These are phyloP conservation scores for Mortierella sp. DNA, from an alignment of 371 early-diverging fungal genomes.

Conservation along the genomic window DNA sequence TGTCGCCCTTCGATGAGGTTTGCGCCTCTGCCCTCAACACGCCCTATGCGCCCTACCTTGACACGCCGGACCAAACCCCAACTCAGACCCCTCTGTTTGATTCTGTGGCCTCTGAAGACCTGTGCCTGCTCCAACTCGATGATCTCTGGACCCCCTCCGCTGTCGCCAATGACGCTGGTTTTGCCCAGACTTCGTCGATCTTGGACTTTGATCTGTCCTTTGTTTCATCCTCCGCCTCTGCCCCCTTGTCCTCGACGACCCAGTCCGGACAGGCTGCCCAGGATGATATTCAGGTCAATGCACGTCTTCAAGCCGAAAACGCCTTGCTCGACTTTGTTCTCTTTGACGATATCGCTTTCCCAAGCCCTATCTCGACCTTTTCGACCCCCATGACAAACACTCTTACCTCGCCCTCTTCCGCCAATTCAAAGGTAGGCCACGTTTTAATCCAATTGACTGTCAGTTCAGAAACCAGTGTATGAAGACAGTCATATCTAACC, in stretches of 20 bases:
- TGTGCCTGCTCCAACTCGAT: constrained; percentile 31
- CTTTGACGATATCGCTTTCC: constrained; percentile 54
- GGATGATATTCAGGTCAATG: constrained; percentile 19
- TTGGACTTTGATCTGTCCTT: constrained; percentile 26
- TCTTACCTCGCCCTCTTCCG: constrained; percentile 36
- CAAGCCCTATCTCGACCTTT: constrained; percentile 53
- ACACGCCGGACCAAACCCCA: constrained; percentile 59
- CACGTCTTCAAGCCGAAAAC: constrained; percentile 58
- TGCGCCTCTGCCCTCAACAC: constrained; percentile 50
- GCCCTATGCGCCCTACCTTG: constrained; percentile 50
- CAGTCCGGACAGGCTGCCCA: constrained; percentile 18
- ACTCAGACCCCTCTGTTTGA: constrained; percentile 52
- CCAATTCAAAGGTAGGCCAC: constrained; percentile 29
- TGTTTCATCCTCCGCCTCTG: constrained; percentile 2
- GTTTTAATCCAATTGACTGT: background rate
- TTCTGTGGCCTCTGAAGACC: constrained; percentile 56
- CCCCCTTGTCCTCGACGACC: constrained; percentile 24
- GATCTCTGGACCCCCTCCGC: constrained; percentile 29
- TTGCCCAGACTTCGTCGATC: constrained; percentile 5
- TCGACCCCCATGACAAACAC: constrained; percentile 38
- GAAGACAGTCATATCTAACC: background rate
- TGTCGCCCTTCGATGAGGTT: constrained; percentile 53
- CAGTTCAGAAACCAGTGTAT: no score
- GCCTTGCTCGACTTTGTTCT: constrained; percentile 59
- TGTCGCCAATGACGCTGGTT: constrained; percentile 8